Evolutionary conservation across 2,329 filamentous ascomycete genomes (phyloP), one percentile per base, ranked within the genome.

Genomic region (Stagonosporopsis chrysanthemi): DNA sequence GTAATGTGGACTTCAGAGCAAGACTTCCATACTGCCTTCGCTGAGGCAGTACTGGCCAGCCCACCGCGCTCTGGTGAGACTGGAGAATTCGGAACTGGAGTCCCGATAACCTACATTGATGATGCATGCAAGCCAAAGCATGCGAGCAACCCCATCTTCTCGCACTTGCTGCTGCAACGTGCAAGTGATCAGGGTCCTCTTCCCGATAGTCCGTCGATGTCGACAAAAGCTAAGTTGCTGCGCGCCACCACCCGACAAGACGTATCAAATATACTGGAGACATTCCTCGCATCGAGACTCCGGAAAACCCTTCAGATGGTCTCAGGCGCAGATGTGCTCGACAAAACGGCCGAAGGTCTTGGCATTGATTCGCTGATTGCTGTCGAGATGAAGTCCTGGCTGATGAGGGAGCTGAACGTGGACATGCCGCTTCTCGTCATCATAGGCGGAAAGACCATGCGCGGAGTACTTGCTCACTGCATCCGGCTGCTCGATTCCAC

Each of bases 321-420:
- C 3, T 17, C 36, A 24, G 51, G 42, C 19, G 36, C 46, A 6
- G 14, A 36, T 6, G 15, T 52, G 1, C 15, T 47, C 3, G 42
- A 52, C 3, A 33, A 49, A 12, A 48, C 48, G 1, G 43, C 49
- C 2, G 44, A 48, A 6, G 15, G 14, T 2, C 33, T 65, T 22
- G 73, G 74, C 1, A 57, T 77, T 28, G 74, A 77, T 45, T 73
- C 69, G 6, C 52, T 76, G 8, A 63, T 75, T 41, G 66, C 69
- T 4, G 70, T 80, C 1, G 78, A 80, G 46, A 63, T 80, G 7
- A 66, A 77, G 1, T 74, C 68, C 28, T 80, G 77, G 79, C 67
- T 78, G 23, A 67, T 69, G 35, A 73, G 74, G 52, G 63, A 67
- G 11, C 52, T 80, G 0, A 65, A 66, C 2, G 48, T 69, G 2